Conservation (phyloP, 2,329 filamentous ascomycete species). For the Pestalotiopsis sp. region DNA sequence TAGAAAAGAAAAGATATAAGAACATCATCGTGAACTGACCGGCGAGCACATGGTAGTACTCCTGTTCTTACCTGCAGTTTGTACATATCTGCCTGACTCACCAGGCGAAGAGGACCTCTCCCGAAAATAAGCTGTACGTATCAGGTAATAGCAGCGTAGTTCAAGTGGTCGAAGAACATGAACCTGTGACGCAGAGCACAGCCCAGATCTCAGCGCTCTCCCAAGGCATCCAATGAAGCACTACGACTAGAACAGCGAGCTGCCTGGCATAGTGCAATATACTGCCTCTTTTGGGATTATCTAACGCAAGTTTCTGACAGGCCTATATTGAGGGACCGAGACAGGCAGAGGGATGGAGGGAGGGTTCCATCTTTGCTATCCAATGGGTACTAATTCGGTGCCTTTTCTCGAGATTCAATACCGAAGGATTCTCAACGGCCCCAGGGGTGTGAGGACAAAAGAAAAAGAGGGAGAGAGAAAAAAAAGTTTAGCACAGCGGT, state of each 20-base stretch:
- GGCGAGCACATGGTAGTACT: background rate
- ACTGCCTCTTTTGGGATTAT: background rate
- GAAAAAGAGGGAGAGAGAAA: background rate
- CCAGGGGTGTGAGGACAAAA: background rate
- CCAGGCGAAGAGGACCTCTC: background rate
- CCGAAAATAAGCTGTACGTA: background rate
- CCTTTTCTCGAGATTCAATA: background rate
- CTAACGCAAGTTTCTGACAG: background rate
- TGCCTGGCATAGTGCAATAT: background rate
- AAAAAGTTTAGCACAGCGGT: background rate
- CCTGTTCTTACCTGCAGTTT: background rate
- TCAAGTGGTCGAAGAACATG: background rate
- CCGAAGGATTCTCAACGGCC: constrained; percentile 5
- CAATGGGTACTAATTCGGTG: background rate
- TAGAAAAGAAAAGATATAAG: background rate
- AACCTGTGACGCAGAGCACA: background rate
- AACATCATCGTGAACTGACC: background rate
- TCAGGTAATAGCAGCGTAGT: background rate
- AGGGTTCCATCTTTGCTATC: background rate
- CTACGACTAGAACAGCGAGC: background rate
- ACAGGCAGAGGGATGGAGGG: background rate
- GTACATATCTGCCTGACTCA: constrained; percentile 1
- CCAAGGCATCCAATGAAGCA: background rate
- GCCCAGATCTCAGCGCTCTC: background rate
- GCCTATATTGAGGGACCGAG: background rate